Evolutionary conservation across 2,329 filamentous ascomycete genomes (phyloP), one percentile per base, ranked within the genome.

Genomic region (Botrytis porri): DNA sequence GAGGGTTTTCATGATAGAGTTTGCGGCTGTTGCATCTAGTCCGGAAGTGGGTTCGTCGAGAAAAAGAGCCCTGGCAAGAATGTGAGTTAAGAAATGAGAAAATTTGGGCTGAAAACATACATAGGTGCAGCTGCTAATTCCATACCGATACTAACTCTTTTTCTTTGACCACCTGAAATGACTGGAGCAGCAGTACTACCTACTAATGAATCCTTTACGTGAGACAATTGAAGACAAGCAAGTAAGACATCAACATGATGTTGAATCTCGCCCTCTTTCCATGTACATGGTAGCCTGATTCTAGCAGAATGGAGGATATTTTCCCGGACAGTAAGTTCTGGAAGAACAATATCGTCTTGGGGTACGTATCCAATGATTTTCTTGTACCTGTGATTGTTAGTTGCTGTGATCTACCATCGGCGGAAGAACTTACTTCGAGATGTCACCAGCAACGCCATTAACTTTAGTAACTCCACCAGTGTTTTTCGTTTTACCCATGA

Each of bases 321-420:
- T 78, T 90, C 88, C 69, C 85, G 84, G 8, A 90, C 88, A 0
- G 88, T 90, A 63, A 90, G 80, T 77, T 90, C 87, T 0, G 87
- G 86, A 16, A 89, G 82, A 4, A 90, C 84, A 39, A 90, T 84
- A 77, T 90, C 88, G 74, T 90, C 87, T 76, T 90, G 88, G 1
- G 88, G 88, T 4, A 90, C 88, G 74, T 89, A 89, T 35, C 88
- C 88, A 39, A 89, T 88, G 73, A 89, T 82, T 77, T 89, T 88
- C 79, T 87, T 88, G 79, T 88, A 89, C 81, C 77, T 83, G 75
- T 61, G 77, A 75, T 57, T 60, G 35, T 74, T 70, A 39, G 62
- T 72, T 59, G 12, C 16, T 12, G 16, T 51, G 18, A 3, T 41
- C 12, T 18, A 37, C 25, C 1, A 18, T 29, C 9, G 10, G 32